Percentiles rank a stretch among this genome's conserved stretches.
Conservation (phyloP, 305 asterid species). For the Ilex paraguariensis region DNA sequence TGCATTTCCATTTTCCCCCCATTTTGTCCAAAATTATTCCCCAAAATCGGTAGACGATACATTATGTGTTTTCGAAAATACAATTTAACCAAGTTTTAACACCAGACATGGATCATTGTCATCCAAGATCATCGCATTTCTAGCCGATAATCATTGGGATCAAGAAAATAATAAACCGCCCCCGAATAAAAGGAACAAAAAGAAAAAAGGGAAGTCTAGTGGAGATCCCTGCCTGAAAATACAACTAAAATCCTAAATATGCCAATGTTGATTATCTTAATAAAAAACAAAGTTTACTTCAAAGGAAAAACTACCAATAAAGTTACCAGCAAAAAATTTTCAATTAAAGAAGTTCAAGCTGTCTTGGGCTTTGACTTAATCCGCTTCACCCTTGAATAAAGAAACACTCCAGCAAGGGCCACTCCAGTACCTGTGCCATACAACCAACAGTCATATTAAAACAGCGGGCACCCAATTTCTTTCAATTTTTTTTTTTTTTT, state of each 20-base stretch:
- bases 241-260: background rate
- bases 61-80: too few species aligned
- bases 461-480: background rate
- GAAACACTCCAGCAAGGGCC: constrained; percentile 74
- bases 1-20: too few species aligned
- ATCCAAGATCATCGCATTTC: too few species aligned
- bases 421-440: constrained; percentile 53
- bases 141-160: too few species aligned
- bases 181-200: background rate
- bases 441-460: background rate
- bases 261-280: constrained; percentile 3
- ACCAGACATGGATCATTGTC: too few species aligned
- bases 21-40: too few species aligned
- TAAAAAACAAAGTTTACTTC: too few species aligned
- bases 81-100: too few species aligned
- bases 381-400: constrained; percentile 74
- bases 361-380: constrained; percentile 67
- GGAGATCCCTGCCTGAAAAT: too few species aligned
- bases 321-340: constrained; percentile 24
- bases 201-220: background rate
- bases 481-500: background rate
- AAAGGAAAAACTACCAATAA: constrained; percentile 10
- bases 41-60: too few species aligned
- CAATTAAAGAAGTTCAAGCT: constrained; percentile 30
- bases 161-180: too few species aligned